Conservation (phyloP, 371 early-diverging fungal species). For the Batkoa obscura region DNA sequence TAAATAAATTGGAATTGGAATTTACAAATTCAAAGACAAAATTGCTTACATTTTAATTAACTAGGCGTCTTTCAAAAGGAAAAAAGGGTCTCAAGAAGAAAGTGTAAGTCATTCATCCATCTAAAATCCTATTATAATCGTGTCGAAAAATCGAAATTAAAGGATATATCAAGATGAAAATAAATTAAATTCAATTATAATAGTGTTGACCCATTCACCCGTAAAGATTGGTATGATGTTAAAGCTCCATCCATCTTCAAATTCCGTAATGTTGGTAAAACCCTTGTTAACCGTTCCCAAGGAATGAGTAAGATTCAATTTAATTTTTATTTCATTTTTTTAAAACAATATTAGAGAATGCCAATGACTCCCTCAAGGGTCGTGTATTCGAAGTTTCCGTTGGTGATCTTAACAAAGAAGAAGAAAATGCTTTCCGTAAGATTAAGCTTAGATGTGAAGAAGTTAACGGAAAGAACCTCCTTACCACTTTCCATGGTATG, state of each 20-base stretch:
- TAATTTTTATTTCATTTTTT: background rate
- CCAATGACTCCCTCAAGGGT: slow-evolving; percentile 90
- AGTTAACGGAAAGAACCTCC: slow-evolving; percentile 95
- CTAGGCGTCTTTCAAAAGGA: slow-evolving; percentile 74
- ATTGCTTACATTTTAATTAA: background rate
- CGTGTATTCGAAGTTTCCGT: slow-evolving; percentile 97
- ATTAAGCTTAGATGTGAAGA: slow-evolving; percentile 96
- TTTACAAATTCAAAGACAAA: too few relatives aligned
- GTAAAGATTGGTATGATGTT: slow-evolving; percentile 99
- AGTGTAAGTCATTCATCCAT: slow-evolving; percentile 40
- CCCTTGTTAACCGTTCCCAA: slow-evolving; percentile 98
- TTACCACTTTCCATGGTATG: slow-evolving; percentile 99
- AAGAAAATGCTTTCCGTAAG: slow-evolving; percentile 94
- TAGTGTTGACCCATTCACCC: slow-evolving; percentile 43
- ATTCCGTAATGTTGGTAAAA: slow-evolving; percentile 90
- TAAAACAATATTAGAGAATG: slow-evolving; percentile 44
- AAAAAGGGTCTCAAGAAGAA: slow-evolving; percentile 96
- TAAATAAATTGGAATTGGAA: too few relatives aligned
- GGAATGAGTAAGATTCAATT: slow-evolving; percentile 62
- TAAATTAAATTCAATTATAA: background rate
- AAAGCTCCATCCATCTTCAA: slow-evolving; percentile 94
- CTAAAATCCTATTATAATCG: too few relatives aligned
- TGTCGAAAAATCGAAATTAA: background rate
- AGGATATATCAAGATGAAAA: background rate
- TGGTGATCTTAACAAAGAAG: slow-evolving; percentile 95